Evolutionary conservation across 2,329 filamentous ascomycete genomes (phyloP).

Genomic region (Botrytis paeoniae): DNA sequence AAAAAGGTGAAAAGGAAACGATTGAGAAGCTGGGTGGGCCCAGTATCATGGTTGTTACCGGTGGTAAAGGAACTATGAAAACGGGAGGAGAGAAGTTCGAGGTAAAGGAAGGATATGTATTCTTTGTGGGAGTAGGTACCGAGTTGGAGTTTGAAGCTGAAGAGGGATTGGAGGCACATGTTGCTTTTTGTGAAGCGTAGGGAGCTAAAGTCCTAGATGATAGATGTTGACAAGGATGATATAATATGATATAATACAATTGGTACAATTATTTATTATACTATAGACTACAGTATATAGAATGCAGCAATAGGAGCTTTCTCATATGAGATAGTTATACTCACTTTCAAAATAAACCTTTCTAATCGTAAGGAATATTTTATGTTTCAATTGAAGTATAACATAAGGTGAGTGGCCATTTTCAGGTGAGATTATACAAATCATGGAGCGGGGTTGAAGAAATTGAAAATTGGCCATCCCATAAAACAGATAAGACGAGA

Average conservation of each 20-base stretch:
- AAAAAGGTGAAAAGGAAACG: slow-evolving; percentile 55
- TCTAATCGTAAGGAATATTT: not conserved
- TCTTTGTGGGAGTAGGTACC: slow-evolving; percentile 51
- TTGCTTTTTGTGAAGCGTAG: slow-evolving; percentile 27
- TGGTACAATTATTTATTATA: not conserved
- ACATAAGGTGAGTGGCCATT: not conserved
- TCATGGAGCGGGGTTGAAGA: not conserved
- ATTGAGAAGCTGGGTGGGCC: slow-evolving; percentile 56
- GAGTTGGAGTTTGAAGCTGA: slow-evolving; percentile 27
- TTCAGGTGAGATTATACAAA: not conserved
- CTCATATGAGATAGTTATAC: not conserved
- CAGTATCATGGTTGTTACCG: slow-evolving; percentile 60
- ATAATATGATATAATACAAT: not conserved
- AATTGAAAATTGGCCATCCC: not conserved
- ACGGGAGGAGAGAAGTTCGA: slow-evolving; percentile 54
- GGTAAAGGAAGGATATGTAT: slow-evolving; percentile 61
- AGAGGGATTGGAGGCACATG: slow-evolving; percentile 27
- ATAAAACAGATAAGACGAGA: not conserved
- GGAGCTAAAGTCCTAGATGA: not conserved
- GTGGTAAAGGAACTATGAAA: slow-evolving; percentile 56
- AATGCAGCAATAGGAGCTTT: not conserved
- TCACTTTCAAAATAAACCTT: not conserved
- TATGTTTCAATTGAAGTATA: not conserved
- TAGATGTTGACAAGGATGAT: not conserved
- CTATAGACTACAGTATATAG: not conserved